Conservation (phyloP, 805 yeast genomes). For the Kazachstania martiniae region DNA sequence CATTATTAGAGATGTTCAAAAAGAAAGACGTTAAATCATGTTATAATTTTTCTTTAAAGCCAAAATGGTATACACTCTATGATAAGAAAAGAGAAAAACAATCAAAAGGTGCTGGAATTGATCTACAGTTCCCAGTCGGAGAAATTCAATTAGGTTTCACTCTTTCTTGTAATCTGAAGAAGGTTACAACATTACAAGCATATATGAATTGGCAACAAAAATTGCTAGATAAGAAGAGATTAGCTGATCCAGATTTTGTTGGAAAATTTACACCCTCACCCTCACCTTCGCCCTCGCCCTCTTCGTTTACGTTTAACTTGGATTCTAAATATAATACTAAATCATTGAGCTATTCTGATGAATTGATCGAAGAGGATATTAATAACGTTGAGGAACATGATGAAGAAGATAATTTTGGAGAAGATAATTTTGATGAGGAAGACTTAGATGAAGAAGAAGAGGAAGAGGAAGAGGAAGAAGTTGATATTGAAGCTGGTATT, state of each 20-base stretch:
- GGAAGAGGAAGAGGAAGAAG: conserved; percentile 5
- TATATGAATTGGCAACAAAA: conserved; percentile 16
- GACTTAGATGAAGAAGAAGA: conserved; percentile 5
- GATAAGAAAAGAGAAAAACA: conserved; percentile 14
- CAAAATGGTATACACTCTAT: conserved; percentile 20
- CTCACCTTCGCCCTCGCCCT: too few relatives aligned
- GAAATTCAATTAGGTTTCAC: conserved; percentile 18
- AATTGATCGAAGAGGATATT: too few relatives aligned
- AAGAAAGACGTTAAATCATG: conserved; percentile 8
- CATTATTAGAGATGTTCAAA: conserved; percentile 20
- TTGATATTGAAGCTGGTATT: conserved; percentile 5
- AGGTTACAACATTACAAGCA: conserved; percentile 11
- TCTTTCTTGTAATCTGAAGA: conserved; percentile 10
- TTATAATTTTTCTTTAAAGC: conserved; percentile 11
- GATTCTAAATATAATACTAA: too few relatives aligned
- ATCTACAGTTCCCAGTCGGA: conserved; percentile 10
- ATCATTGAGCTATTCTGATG: too few relatives aligned
- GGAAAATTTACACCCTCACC: too few relatives aligned
- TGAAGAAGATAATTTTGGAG: conserved; percentile 7
- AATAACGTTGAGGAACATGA: conserved; percentile 1
- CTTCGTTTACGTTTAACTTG: too few relatives aligned
- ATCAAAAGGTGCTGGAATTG: conserved; percentile 4
- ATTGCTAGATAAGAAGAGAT: conserved; percentile 2
- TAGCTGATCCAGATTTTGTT: conserved; percentile 1
- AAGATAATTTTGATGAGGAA: conserved; percentile 3